Evolutionary conservation across 1,284 basidiomycete genomes (phyloP).

Genomic region (Puccinia coronata): DNA sequence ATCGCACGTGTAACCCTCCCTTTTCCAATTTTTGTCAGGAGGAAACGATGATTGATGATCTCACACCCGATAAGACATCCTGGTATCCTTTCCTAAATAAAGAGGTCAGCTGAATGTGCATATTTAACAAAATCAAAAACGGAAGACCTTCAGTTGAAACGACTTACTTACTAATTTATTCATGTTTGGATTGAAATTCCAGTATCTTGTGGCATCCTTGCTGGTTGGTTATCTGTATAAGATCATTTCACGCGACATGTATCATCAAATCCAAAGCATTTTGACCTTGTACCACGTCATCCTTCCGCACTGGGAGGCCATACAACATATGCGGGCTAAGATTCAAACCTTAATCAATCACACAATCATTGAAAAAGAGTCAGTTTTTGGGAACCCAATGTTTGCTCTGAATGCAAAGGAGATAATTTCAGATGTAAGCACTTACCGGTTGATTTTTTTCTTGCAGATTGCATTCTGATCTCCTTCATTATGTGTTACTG

Average conservation of each 20-base stretch:
- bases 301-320: not conserved
- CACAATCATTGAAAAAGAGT: not conserved
- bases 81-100: slow-evolving; percentile 13
- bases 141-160: too few relatives aligned
- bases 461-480: not conserved
- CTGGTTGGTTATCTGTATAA: slow-evolving; percentile 9
- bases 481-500: too few relatives aligned
- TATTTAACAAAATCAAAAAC: too few relatives aligned
- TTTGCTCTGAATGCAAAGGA: not conserved
- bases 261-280: not conserved
- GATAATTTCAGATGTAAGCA: not conserved
- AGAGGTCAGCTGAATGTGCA: not conserved
- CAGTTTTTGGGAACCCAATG: not conserved
- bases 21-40: not conserved
- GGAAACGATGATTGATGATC: not conserved
- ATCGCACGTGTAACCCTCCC: not conserved
- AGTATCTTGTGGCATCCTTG: not conserved
- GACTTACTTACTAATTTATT: too few relatives aligned
- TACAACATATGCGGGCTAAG: not conserved
- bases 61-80: not conserved
- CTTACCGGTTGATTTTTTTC: not conserved
- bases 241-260: not conserved
- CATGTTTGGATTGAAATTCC: too few relatives aligned
- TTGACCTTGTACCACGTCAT: not conserved
- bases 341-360: not conserved